Evolutionary conservation across 768 basidiomycete species (phyloP).

Genomic region (Boletus speciosus): DNA sequence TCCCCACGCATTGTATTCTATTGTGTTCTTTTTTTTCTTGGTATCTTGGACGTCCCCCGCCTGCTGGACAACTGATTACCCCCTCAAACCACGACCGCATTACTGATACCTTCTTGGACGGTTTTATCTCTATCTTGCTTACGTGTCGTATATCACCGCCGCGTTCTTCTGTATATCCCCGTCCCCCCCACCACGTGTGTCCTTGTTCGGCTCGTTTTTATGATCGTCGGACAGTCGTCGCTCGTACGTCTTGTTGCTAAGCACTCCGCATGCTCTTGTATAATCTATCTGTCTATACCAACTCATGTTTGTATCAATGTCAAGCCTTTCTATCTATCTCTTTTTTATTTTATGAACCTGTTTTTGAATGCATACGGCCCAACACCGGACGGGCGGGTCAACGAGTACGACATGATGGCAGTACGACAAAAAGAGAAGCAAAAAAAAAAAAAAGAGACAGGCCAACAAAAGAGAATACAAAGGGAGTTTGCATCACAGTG

Average conservation of each 20-base stretch:
- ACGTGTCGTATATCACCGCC: slow-evolving; percentile 13
- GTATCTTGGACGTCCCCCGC: slow-evolving; percentile 20
- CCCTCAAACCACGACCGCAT: slow-evolving; percentile 2
- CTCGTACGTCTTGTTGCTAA: not conserved
- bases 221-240: not conserved
- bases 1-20: slow-evolving; percentile 13
- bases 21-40: slow-evolving; percentile 18
- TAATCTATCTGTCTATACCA: slow-evolving; percentile 12
- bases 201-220: slow-evolving; percentile 2
- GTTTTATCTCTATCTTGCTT: slow-evolving; percentile 8
- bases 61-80: slow-evolving; percentile 2
- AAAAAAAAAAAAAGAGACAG: not conserved
- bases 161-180: slow-evolving; percentile 15
- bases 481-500: not conserved
- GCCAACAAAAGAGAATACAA: not conserved
- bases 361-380: not conserved
- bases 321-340: not conserved
- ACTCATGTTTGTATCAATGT: slow-evolving; percentile 22
- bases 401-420: not conserved
- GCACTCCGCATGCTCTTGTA: slow-evolving; percentile 12
- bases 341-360: not conserved
- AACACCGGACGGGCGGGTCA: not conserved
- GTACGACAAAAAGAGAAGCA: not conserved
- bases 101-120: slow-evolving; percentile 25
- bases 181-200: not conserved